Base-by-base conservation (phyloP, 2,329 filamentous ascomycete genomes). In the Ophiobolus disseminans region DNA sequence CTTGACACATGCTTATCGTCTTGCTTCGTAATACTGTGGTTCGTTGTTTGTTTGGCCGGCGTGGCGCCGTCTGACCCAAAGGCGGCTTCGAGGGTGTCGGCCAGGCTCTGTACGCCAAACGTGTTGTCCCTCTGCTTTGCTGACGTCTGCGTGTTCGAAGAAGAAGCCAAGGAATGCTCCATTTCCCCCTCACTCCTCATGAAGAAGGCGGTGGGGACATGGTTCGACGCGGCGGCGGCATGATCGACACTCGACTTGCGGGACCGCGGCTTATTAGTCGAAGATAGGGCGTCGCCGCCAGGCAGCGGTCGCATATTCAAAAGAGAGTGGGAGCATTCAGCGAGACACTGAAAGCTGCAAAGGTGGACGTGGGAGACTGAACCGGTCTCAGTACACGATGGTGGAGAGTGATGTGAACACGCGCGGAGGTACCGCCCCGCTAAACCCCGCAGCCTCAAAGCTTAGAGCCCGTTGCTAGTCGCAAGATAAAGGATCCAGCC, bases 121-220 rank as follows among this genome's bases (percentile, higher is more conserved):
- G 76, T 78, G 60, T 76, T 80, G 26, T 81, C 78, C 34, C 54
- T 55, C 34, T 52, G 54, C 22, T 49, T 64, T 30, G 30, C 51
- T 32, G 46, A 19, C 13, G 50, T 25, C 10, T 58, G 45, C 14
- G 57, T 50, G 22, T 37, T 50, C 19, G 61, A 57, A 11, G 63
- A 63, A 4, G 64, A 66, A 9, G 60, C 48, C n/a, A 69, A 55
- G 20, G 69, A 70, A 20, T 68, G 66, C 50, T 81, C 75, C 58
- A 80, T 68, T 42, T 81, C 77, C 48, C 76, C 73, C 60, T 80
- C 81, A 55, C 79, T 82, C 52, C 79, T 76, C 53, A 87, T 73
- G 68, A 86, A 85, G 76, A 86, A 86, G 41, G 81, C 81, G 40
- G 81, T 81, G 32, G 82, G 82, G 51, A 73, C 73, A 47, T 68